Percentiles rank a stretch among this genome's conserved stretches.
Evolutionary conservation across 345 rosid genomes (phyloP).

Genomic region (Brassica rapa): DNA sequence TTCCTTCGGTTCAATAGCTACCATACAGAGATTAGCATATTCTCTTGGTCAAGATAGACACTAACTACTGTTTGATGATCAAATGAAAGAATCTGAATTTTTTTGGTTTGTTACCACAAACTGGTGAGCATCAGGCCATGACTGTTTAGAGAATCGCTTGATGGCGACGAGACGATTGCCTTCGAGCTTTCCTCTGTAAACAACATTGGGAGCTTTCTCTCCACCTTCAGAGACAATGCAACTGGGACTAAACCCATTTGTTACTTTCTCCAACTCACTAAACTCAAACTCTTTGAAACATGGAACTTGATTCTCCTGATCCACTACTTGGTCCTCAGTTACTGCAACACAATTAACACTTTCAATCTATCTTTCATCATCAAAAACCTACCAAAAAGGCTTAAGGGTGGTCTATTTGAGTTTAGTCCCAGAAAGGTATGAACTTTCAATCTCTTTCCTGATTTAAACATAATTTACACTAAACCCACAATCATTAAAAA

Average conservation of each 20-base stretch:
- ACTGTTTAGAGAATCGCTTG: slow-evolving; percentile 72
- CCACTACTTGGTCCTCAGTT: slow-evolving; percentile 43
- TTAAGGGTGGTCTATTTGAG: neutral
- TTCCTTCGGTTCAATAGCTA: slow-evolving; percentile 3
- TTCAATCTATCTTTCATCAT: too few relatives aligned
- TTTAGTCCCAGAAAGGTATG: neutral
- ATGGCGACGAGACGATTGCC: slow-evolving; percentile 63
- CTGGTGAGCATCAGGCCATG: slow-evolving; percentile 92
- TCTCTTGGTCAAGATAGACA: slow-evolving; percentile 10
- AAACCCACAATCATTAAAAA: slow-evolving; percentile 7
- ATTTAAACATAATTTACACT: neutral
- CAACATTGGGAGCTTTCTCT: slow-evolving; percentile 80
- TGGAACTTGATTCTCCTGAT: slow-evolving; percentile 46
- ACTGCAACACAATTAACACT: slow-evolving; percentile 39
- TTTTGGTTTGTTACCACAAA: slow-evolving; percentile 43
- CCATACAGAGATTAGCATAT: neutral
- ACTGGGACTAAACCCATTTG: slow-evolving; percentile 69
- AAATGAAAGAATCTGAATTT: neutral
- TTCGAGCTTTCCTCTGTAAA: slow-evolving; percentile 71
- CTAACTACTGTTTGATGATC: neutral
- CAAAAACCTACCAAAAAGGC: too few relatives aligned
- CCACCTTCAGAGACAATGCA: slow-evolving; percentile 84
- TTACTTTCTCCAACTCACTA: slow-evolving; percentile 57
- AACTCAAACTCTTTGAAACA: slow-evolving; percentile 63
- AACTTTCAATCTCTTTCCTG: neutral